Evolutionary conservation across 1,284 basidiomycete species (phyloP).

Genomic region (Naganishia albida): DNA sequence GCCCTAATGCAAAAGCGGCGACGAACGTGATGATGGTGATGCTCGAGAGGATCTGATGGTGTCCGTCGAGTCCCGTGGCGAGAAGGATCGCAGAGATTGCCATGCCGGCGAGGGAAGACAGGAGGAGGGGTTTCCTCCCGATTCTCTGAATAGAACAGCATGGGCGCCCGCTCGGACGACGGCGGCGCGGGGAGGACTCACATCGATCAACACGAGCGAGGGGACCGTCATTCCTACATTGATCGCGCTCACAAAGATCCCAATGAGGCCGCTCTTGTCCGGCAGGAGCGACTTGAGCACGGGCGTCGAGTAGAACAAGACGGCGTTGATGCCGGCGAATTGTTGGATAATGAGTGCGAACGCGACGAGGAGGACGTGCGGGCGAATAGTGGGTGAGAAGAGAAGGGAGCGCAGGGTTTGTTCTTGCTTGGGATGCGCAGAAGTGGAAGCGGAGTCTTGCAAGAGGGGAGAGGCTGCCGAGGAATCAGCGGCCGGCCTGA

Average conservation of each 20-base stretch:
- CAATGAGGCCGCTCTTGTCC: constrained; percentile 61
- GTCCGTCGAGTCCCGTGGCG: constrained; percentile 70
- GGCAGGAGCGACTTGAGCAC: constrained; percentile 78
- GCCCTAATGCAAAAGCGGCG: constrained; percentile 80
- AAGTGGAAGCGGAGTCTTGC: not conserved
- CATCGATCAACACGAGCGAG: constrained; percentile 83
- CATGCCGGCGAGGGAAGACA: constrained; percentile 62
- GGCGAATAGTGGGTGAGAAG: constrained; percentile 28
- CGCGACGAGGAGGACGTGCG: constrained; percentile 28
- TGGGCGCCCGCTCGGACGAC: constrained; percentile 52
- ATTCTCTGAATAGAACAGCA: constrained; percentile 46
- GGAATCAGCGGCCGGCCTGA: not conserved
- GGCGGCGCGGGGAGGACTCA: constrained; percentile 45
- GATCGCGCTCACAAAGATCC: constrained; percentile 61
- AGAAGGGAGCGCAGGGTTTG: constrained; percentile 20
- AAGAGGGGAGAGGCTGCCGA: constrained; percentile 17
- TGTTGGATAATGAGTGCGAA: constrained; percentile 70
- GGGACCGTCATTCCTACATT: constrained; percentile 78
- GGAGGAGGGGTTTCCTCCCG: constrained; percentile 53
- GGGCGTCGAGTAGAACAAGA: constrained; percentile 85
- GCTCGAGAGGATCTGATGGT: constrained; percentile 65
- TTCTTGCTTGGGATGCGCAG: not conserved
- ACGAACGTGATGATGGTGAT: constrained; percentile 79
- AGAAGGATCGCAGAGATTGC: constrained; percentile 67
- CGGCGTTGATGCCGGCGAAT: constrained; percentile 75